Conservation (phyloP, 371 early-diverging fungal species). For the Haplosporangium sp. region DNA sequence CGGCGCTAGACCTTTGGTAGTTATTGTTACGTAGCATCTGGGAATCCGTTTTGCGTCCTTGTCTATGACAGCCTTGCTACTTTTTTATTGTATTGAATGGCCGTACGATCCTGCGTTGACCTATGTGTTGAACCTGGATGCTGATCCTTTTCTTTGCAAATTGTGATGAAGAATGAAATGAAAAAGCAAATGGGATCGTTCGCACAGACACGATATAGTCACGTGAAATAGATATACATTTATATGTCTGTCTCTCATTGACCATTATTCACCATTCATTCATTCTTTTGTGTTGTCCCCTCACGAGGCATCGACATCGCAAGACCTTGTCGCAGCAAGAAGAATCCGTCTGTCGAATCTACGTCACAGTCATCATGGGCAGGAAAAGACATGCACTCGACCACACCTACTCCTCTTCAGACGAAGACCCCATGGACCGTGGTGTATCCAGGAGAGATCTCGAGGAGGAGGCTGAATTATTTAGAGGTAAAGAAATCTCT, state of each 20-base stretch:
- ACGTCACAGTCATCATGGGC: constrained; percentile 18
- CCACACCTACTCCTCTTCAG: constrained; percentile 33
- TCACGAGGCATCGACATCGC: no score
- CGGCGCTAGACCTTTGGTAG: constrained; percentile 39
- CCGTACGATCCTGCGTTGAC: no score
- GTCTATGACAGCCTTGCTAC: background rate
- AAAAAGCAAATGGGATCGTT: no score
- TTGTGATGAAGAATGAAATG: no score
- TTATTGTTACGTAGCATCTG: constrained; percentile 24
- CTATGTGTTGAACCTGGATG: background rate
- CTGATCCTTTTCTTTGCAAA: no score
- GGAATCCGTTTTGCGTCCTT: background rate
- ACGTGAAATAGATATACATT: background rate
- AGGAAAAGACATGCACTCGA: constrained; percentile 35
- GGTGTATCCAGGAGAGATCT: constrained; percentile 37
- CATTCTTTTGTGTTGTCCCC: no score
- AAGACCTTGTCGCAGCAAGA: no score
- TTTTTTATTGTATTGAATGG: constrained; percentile 4
- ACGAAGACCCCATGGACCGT: constrained; percentile 34
- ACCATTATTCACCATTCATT: no score
- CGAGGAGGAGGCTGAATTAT: constrained; percentile 35
- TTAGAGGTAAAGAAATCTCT: constrained; percentile 27
- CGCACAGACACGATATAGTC: no score
- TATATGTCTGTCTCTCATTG: no score
- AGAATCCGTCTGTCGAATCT: no score